Conservation (phyloP, 1,139 yeast genomes). For the Debaryomyces sp. region DNA sequence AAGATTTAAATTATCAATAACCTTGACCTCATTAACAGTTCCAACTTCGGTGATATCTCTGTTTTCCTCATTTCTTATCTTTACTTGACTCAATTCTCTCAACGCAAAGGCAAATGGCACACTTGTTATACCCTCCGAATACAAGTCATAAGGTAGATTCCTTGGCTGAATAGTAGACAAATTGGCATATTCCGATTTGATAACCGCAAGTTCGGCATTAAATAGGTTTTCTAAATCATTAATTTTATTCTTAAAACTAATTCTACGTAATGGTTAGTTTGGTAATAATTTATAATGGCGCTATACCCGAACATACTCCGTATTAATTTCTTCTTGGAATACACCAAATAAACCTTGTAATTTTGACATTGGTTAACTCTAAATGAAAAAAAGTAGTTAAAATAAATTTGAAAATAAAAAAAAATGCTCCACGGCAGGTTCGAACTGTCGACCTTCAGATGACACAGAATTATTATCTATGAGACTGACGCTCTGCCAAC, state of each 20-base stretch:
- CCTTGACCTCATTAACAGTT: neutral
- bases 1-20: conserved; percentile 6
- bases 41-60: neutral
- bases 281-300: no score
- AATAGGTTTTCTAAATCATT: conserved; percentile 11
- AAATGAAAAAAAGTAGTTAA: neutral
- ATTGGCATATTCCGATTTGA: conserved; percentile 4
- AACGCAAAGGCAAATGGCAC: neutral
- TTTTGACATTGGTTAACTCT: neutral
- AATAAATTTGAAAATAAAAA: conserved; percentile 16
- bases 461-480: conserved; percentile 36
- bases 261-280: conserved; percentile 9
- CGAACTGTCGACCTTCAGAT: conserved; percentile 60
- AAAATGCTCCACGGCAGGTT: conserved; percentile 57
- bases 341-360: conserved; percentile 8
- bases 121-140: neutral
- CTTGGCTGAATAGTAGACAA: conserved; percentile 6
- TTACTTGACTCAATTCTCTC: neutral
- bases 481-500: conserved; percentile 57
- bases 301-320: conserved; percentile 10
- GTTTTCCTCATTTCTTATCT: neutral
- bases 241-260: conserved; percentile 2
- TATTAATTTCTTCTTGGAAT: conserved; percentile 11
- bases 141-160: neutral
- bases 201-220: conserved; percentile 5